Base-by-base conservation (phyloP, 331 rosid species). In the Quercus phellos region DNA sequence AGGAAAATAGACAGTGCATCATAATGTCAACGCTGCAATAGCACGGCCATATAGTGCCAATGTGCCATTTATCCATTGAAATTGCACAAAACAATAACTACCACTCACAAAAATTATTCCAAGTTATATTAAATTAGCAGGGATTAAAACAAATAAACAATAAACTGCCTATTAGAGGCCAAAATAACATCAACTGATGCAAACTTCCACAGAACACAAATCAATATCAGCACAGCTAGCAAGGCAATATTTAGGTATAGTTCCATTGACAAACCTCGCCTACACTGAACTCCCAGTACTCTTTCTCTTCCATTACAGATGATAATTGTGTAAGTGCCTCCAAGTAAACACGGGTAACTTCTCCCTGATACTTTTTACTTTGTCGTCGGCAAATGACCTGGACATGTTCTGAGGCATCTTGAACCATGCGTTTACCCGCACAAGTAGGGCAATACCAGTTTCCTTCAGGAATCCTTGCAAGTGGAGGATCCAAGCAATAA, bases 401-500 rank as follows among this genome's bases (percentile, higher is more conserved):
- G 46, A 73, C 29, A 55, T 53, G 76, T 43, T 81, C 79, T 17
- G 86, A 73, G 51, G 78, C 87, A 90, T 86, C 85, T 79, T 87
- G 91, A 85, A 79, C 84, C 68, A 80, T 75, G 72, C 59, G 83
- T 79, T 86, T 93, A 71, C 91, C 86, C 79, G 84, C 85, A 85
- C 99, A 95, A 80, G 99, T 91, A 84, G 99, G 99, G 76, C 99
- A 95, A 78, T 95, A 95, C 99, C 99, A 95, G 79, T 95, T 95
- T 82, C 99, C 99, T 78, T 93, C 97, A 21, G 99, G 99, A 79
- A 95, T 95, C 89, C 98, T 90, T 74, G 90, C 97, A 81, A 95
- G 99, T 29, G 99, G 99, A 87, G 99, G 99, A 88, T 87, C 90
- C 87, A 95, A 87, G 84, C 99, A 95, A 82, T 95, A 95, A 74